These are phyloP conservation scores for Teratosphaeria destructans DNA, from an alignment of 2,329 filamentous ascomycete genomes.

Conservation along the genomic window DNA sequence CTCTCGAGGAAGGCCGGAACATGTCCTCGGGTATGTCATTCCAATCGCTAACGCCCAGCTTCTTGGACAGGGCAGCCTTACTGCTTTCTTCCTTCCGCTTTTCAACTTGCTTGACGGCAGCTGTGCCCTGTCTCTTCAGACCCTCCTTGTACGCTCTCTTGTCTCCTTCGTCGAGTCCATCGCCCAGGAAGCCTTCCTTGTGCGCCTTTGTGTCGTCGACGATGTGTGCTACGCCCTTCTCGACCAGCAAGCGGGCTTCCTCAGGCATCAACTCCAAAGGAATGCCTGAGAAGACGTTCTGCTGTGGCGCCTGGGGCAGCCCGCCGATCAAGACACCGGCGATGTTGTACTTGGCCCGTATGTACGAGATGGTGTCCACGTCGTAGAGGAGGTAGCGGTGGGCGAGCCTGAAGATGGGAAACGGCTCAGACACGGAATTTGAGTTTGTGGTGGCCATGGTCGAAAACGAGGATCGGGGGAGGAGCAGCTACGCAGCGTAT, in stretches of 20 bases:
- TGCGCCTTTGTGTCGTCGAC: conserved; percentile 71
- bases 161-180: conserved; percentile 43
- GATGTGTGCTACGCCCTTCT: conserved; percentile 64
- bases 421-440: conserved; percentile 39
- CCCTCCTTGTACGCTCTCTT: conserved; percentile 51
- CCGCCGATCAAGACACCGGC: conserved; percentile 79
- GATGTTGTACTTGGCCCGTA: conserved; percentile 72
- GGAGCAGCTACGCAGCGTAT: not conserved
- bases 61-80: conserved; percentile 41
- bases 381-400: conserved; percentile 86
- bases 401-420: conserved; percentile 72
- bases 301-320: conserved; percentile 82
- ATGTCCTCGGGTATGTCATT: conserved; percentile 28
- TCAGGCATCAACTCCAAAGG: conserved; percentile 85
- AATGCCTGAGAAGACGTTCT: conserved; percentile 85
- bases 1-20: conserved; percentile 10
- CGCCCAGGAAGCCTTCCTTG: conserved; percentile 45
- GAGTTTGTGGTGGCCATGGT: conserved; percentile 20
- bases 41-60: conserved; percentile 28
- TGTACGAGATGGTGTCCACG: conserved; percentile 63
- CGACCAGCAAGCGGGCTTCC: conserved; percentile 72
- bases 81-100: conserved; percentile 41
- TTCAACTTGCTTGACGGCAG: conserved; percentile 15
- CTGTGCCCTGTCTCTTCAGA: conserved; percentile 45
- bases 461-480: not conserved